Conservation (phyloP, 768 basidiomycete species). For the Tulasnella sp. region DNA sequence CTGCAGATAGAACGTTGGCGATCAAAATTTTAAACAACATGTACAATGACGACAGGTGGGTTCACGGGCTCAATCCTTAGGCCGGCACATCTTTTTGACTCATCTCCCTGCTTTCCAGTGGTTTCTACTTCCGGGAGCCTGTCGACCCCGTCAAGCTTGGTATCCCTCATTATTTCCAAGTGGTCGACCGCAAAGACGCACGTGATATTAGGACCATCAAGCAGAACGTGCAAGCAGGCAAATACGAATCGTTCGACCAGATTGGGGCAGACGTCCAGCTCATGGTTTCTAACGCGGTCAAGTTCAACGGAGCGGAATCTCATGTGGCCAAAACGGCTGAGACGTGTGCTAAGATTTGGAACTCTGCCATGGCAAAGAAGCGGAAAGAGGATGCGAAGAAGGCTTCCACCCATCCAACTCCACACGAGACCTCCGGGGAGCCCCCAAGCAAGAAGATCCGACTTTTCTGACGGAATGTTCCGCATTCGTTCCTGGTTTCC, state of each 20-base stretch:
- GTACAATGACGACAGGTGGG: slow-evolving; percentile 60
- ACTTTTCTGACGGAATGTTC: neutral
- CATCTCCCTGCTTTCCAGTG: slow-evolving; percentile 23
- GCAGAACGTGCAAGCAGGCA: slow-evolving; percentile 70
- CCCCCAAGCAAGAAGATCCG: slow-evolving; percentile 15
- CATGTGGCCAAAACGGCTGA: slow-evolving; percentile 63
- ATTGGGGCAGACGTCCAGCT: slow-evolving; percentile 80
- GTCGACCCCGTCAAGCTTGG: slow-evolving; percentile 80
- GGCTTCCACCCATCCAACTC: neutral
- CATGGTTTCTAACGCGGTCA: slow-evolving; percentile 82
- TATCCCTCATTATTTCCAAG: slow-evolving; percentile 81
- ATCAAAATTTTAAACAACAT: slow-evolving; percentile 61
- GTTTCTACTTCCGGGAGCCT: slow-evolving; percentile 61
- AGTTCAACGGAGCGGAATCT: slow-evolving; percentile 77
- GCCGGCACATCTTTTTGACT: slow-evolving; percentile 19
- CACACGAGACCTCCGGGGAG: neutral
- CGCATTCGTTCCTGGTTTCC: neutral
- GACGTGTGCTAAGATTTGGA: slow-evolving; percentile 37
- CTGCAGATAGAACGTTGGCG: slow-evolving; percentile 72
- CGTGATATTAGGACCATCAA: slow-evolving; percentile 80
- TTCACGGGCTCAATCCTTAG: neutral
- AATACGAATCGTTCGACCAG: slow-evolving; percentile 67
- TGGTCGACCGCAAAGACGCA: slow-evolving; percentile 77
- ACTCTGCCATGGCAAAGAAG: slow-evolving; percentile 50
- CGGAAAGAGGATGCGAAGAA: slow-evolving; percentile 49